Conservation (phyloP, 345 rosid genomes). For the Trapa bicornis region DNA sequence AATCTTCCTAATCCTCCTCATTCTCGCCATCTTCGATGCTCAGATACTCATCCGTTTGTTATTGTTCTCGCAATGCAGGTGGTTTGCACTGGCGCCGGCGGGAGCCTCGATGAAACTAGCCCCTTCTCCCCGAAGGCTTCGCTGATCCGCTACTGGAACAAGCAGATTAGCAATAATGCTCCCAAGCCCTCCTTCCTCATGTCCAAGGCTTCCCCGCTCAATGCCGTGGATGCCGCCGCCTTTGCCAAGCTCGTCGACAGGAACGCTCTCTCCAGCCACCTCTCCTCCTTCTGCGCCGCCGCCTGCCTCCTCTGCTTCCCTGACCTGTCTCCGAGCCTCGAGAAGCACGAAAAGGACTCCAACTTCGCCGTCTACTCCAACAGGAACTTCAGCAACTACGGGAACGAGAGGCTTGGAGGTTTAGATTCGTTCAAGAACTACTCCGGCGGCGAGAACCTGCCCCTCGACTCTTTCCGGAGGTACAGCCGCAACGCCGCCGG, state of each 20-base stretch:
- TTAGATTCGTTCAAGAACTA: constrained; percentile 26
- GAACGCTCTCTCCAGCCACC: constrained; percentile 17
- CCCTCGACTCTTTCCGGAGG: constrained; percentile 19
- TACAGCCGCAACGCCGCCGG: constrained; percentile 22
- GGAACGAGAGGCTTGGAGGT: constrained; percentile 20
- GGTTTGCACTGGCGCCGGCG: neutral
- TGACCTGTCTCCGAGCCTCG: constrained; percentile 21
- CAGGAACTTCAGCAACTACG: constrained; percentile 37
- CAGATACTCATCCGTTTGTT: neutral
- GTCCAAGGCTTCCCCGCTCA: constrained; percentile 32
- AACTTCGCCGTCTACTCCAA: constrained; percentile 16
- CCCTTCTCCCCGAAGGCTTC: constrained; percentile 32
- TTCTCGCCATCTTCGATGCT: no score
- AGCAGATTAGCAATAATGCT: constrained; percentile 20
- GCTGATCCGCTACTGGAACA: constrained; percentile 36
- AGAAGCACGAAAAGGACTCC: constrained; percentile 23
- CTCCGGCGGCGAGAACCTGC: constrained; percentile 13
- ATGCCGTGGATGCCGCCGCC: constrained; percentile 24
- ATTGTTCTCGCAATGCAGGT: constrained; percentile 8
- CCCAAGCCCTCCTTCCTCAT: constrained; percentile 26
- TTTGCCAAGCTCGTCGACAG: constrained; percentile 27
- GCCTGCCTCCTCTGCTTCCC: constrained; percentile 36
- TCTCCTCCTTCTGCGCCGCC: constrained; percentile 33
- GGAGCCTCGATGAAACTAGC: neutral
- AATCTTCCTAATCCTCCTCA: neutral